Evolutionary conservation across 139 green algal genomes (phyloP), one percentile per base, ranked within the genome.

Genomic region (Chlamydomonas schloesseri): DNA sequence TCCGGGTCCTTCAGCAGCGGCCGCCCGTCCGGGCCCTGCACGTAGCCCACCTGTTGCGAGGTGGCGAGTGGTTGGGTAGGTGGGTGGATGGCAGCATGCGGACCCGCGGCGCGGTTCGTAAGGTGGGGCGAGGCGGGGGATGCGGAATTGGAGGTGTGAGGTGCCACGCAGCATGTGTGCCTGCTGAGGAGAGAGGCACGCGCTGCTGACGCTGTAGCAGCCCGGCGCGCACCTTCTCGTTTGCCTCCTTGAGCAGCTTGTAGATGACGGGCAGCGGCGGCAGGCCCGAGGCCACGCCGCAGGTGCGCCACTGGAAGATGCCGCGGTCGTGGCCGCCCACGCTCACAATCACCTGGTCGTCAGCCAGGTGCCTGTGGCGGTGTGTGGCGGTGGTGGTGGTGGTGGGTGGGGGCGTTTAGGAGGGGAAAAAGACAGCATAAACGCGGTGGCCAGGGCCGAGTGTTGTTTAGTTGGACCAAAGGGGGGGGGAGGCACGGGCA

Each of bases 301-400:
- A 84, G 29, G 78, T 93, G 28, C 81, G 76, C 90, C 90, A 93
- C 84, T 95, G 92, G 74, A 91, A 91, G 70, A 95, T 88, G 53
- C 79, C 84, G 20, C 89, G 83, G 81, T 95, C 92, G 71, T 83
- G 57, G 24, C 90, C 92, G 53, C 92, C 92, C 21, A 89, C 88
- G 33, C 73, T 89, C 18, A 93, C 73, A 28, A 94, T 70, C 10
- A 85, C 29, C 36, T 79, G 82, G 71, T 91, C 86, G 70, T 92
- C 86, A 0, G 62, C 21, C 15, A 82, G 77, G 78, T 89, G 89
- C 34, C 88, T 90, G 69, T 23, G 5, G 64, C 1, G 60, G 23
- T 17, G 60, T 31, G 60, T 17, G 60, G 60, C 2, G 11, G 60
- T 4, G 57, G 17, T 65, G 57, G 53, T 58, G 55, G 20, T 17